phyloP scores from a whole-genome alignment of 495 filamentous ascomycete species.

The Articulospora tetracladia region DNA sequence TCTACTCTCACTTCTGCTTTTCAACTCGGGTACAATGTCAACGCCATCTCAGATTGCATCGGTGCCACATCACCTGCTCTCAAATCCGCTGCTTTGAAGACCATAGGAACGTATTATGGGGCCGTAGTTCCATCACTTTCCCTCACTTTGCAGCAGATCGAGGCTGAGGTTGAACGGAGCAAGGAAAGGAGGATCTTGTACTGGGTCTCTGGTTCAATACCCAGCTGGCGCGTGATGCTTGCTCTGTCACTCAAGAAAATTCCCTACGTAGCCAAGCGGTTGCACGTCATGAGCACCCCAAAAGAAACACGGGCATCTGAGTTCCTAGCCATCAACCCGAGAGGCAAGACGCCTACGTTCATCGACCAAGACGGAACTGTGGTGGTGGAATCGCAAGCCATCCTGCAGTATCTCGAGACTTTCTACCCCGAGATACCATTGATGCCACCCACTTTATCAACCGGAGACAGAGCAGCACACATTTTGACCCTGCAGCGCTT shows the following conservation, averaged over 20 bases:
- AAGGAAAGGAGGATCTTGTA: no score
- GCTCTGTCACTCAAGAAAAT: neutral
- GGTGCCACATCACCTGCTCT: no score
- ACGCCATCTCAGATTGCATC: no score
- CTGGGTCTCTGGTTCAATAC: no score
- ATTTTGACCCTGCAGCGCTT: neutral
- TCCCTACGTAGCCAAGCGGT: neutral
- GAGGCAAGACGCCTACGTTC: neutral
- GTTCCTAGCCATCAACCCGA: neutral
- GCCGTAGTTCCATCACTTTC: no score
- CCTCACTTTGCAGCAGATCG: no score
- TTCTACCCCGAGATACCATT: neutral
- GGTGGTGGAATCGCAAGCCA: neutral
- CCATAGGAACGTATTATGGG: no score
- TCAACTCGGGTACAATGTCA: no score
- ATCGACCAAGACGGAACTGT: neutral
- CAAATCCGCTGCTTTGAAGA: no score
- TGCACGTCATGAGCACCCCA: neutral
- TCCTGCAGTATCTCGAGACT: neutral
- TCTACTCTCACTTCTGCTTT: no score
- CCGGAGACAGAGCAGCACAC: neutral
- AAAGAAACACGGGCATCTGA: neutral
- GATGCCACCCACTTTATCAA: neutral
- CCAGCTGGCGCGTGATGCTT: no score
- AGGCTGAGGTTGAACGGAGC: no score